Conservation (phyloP, 78 protist species). For the Dictyostelium citrinum region DNA sequence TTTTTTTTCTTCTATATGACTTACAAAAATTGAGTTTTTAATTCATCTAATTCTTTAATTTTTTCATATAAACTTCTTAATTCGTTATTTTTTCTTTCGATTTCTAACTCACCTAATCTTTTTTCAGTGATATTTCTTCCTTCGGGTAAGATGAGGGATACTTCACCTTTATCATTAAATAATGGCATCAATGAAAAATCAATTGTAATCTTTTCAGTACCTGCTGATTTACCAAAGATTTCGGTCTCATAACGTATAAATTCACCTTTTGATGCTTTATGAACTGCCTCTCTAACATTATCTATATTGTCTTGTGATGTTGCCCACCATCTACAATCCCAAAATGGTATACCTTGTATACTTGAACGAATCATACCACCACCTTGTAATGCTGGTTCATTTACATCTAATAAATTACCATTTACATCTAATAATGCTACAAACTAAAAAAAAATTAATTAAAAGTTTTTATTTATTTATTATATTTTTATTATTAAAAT, state of each 20-base stretch:
- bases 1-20: too few species aligned
- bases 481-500: too few species aligned
- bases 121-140: constrained; percentile 74
- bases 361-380: constrained; percentile 70
- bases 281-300: constrained; percentile 31
- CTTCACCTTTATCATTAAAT: constrained; percentile 59
- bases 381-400: constrained; percentile 75
- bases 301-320: not conserved
- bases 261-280: constrained; percentile 43
- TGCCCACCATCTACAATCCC: constrained; percentile 81
- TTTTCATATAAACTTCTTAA: constrained; percentile 53
- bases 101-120: constrained; percentile 48
- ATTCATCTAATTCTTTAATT: constrained; percentile 71
- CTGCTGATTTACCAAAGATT: constrained; percentile 77
- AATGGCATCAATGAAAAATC: constrained; percentile 75
- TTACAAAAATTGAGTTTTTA: constrained; percentile 64
- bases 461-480: too few species aligned
- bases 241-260: constrained; percentile 54
- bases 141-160: constrained; percentile 43
- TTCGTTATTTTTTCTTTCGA: constrained; percentile 56
- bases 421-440: constrained; percentile 53
- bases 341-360: constrained; percentile 60
- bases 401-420: constrained; percentile 69
- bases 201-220: constrained; percentile 56
- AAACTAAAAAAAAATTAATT: not conserved